Base-by-base conservation (phyloP, 2,329 filamentous ascomycete genomes). In the Verticillium klebahnii region DNA sequence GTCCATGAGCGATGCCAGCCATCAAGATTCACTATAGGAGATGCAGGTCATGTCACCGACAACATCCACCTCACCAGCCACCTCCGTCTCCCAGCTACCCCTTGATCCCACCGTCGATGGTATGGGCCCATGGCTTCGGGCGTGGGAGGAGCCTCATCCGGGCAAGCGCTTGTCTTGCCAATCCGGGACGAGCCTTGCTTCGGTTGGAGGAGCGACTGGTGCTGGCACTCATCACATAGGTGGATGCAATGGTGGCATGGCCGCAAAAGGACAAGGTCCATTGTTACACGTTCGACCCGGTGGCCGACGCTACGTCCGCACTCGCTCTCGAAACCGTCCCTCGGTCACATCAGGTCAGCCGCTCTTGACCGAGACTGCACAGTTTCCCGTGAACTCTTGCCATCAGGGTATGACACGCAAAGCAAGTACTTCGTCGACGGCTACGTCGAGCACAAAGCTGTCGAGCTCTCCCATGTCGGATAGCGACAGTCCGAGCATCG, bases 31-130 rank as follows among this genome's bases (percentile, higher is more conserved):
- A 56, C 83, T 82, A 82, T 88, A 83, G 85, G 78, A 79, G 75
- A 81, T 72, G 76, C 81, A 85, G 83, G 84, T 78, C 82, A 80
- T 80, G 79, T 76, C 80, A 77, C 74, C 75, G 76, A 76, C 77
- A 71, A 72, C 72, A 71, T 68, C 75, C 73, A 72, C 73, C 66
- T 69, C 70, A 63, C 66, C 67, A 67, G 64, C 66, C 62, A 63
- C 67, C 59, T 61, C 65, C 55, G 61, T 61, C 60, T 63, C 60
- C 64, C 64, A 62, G 61, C 59, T 62, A 60, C 59, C 64, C 60
- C 57, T 65, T 55, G 66, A 63, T 29, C 29, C 29, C 65, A 59
- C 60, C 54, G 55, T 60, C 61, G 61, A 66, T 59, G 64, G 62
- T 62, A 64, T 64, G 58, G 64, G 66, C 60, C 57, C 60, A 36